Evolutionary conservation across 495 filamentous ascomycete genomes (phyloP).

Genomic region (Xylaria castorea): DNA sequence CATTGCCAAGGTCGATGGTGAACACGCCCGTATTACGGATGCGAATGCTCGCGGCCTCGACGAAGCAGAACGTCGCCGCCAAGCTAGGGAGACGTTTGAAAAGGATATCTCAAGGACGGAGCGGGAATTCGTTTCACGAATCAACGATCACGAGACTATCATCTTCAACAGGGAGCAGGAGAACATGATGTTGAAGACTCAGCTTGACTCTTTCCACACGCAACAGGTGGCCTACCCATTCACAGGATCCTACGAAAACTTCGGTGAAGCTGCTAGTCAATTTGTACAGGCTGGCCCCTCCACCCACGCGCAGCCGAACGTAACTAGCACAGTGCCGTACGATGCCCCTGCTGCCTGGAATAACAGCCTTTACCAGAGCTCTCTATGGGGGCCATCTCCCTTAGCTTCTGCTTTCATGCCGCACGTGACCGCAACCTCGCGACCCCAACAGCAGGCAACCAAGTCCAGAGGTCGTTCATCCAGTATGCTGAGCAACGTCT

Average conservation of each 20-base stretch:
- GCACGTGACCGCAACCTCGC: constrained; percentile 32
- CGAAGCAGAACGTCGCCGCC: constrained; percentile 73
- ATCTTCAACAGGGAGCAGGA: constrained; percentile 53
- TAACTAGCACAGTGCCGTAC: constrained; percentile 32
- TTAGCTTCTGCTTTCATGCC: constrained; percentile 38
- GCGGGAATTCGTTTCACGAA: constrained; percentile 46
- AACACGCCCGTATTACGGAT: constrained; percentile 77
- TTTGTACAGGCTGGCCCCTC: constrained; percentile 31
- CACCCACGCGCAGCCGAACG: constrained; percentile 27
- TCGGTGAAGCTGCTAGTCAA: constrained; percentile 28
- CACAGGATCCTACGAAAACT: constrained; percentile 35
- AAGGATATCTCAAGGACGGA: constrained; percentile 69
- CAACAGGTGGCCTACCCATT: constrained; percentile 44
- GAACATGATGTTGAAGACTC: constrained; percentile 46
- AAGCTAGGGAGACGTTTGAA: constrained; percentile 69
- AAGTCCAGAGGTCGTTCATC: constrained; percentile 64
- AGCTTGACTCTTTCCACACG: constrained; percentile 48
- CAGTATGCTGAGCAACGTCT: constrained; percentile 71
- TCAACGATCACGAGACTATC: constrained; percentile 43
- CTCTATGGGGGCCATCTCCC: constrained; percentile 39
- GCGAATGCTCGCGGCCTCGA: constrained; percentile 78
- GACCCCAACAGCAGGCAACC: constrained; percentile 35
- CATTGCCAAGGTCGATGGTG: constrained; percentile 75
- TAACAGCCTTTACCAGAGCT: constrained; percentile 39
- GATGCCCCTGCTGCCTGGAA: constrained; percentile 40